Percentiles rank a stretch among this genome's conserved stretches.
Conservation (phyloP, 306 rosid genomes). For the Dalbergia cochinchinensis region DNA sequence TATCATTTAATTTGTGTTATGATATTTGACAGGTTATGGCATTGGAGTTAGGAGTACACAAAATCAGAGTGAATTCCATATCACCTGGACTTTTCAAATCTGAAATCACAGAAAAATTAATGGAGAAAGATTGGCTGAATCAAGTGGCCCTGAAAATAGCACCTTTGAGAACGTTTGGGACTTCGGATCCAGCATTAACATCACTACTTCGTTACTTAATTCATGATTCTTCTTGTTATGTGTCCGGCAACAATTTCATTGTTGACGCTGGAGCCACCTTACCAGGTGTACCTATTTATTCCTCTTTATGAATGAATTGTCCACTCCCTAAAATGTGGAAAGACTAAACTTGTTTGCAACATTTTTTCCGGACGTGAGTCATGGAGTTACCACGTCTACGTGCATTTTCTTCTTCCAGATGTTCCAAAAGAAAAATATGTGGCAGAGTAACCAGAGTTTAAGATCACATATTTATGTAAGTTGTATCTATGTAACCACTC, state of each 20-base stretch:
- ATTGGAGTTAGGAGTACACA: constrained; percentile 71
- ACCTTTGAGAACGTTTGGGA: constrained; percentile 65
- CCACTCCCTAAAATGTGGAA: background rate
- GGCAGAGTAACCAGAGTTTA: background rate
- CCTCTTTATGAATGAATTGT: constrained; percentile 59
- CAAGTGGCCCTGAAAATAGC: constrained; percentile 63
- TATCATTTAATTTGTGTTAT: background rate
- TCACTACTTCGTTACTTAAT: constrained; percentile 72
- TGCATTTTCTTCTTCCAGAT: background rate
- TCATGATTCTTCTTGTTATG: constrained; percentile 80
- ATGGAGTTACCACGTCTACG: background rate
- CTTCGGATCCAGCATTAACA: constrained; percentile 81
- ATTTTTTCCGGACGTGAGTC: background rate
- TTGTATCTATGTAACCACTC: too few relatives aligned
- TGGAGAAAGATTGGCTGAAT: constrained; percentile 74
- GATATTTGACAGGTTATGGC: constrained; percentile 75
- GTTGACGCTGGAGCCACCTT: constrained; percentile 76
- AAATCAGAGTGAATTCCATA: constrained; percentile 83
- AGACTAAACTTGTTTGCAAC: background rate
- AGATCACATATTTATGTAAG: background rate
- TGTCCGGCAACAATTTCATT: constrained; percentile 70
- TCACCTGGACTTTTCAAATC: constrained; percentile 85
- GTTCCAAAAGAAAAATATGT: background rate
- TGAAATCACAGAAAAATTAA: constrained; percentile 71
- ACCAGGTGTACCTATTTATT: constrained; percentile 79